Base-by-base conservation (phyloP, 805 yeast genomes). In the Kodamaea kakaduensis region DNA sequence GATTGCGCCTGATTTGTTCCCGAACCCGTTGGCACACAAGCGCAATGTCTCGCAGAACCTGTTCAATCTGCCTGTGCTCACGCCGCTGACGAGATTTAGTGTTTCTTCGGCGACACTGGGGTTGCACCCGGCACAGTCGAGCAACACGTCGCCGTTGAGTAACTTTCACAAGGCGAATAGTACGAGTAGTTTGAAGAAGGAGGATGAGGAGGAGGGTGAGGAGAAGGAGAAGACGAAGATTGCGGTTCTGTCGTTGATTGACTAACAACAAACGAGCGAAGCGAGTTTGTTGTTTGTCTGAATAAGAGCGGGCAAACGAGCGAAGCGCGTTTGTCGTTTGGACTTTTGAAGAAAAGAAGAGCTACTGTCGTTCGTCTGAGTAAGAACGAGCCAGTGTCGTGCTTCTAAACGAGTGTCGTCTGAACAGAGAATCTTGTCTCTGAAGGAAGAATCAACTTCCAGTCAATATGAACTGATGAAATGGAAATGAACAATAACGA, bases 1-100 rank as follows among this genome's bases (percentile, higher is more conserved):
- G 3, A 45, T 65, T 30, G 71, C 69, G 3, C 71, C 64, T 6
- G 74, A 69, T 38, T 51, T 64, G 33, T 67, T 65, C 52, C 70
- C 71, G 5, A 64, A 59, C 41, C 67, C 68, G 13, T 37, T 44
- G 26, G 36, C 28, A 17, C 61, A 57, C 35, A 58, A 59, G 37
- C 43, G 63, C 27, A 58, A 50, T 31, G 30, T 53, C 3, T 53
- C 62, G 10, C 60, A 55, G 43, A 54, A 52, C 38, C 56, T 61
- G 17, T 54, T 56, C 41, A 54, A 52, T 43, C 54, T 59, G 21
- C 59, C 62, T 8, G 41, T 45, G 14, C 37, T 56, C 29, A 46
- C 57, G 9, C 52, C 62, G 9, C 40, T 47, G 8, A 50, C 47
- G 7, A 37, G 59, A 17, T 51, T 51, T 38, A 48, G 56, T 17